Percentiles rank a stretch among this genome's conserved stretches.
Evolutionary conservation across 1,284 basidiomycete species (phyloP).

Genomic region (Pseudozyma sp.): DNA sequence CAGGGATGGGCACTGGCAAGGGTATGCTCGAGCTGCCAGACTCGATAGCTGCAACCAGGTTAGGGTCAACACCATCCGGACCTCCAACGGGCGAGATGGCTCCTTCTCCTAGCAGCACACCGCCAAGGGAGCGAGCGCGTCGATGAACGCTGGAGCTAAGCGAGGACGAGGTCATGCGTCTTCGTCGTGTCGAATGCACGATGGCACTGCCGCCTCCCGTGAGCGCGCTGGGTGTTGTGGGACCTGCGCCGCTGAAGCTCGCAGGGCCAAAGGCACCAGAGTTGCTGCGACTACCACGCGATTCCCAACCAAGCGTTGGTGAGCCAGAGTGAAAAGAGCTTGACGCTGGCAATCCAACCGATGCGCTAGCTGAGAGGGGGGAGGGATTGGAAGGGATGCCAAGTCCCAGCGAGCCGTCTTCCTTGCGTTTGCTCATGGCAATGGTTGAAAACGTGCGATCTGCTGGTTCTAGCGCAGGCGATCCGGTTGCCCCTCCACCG

Average conservation of each 20-base stretch:
- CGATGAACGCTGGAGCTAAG: constrained; percentile 57
- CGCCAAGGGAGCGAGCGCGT: constrained; percentile 63
- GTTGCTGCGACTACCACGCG: constrained; percentile 30
- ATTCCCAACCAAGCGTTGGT: constrained; percentile 34
- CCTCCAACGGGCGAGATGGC: constrained; percentile 63
- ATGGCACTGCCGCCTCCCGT: constrained; percentile 40
- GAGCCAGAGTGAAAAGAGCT: constrained; percentile 42
- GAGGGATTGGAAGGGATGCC: constrained; percentile 45
- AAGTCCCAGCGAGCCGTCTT: constrained; percentile 39
- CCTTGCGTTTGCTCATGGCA: constrained; percentile 46
- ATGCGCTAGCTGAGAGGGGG: constrained; percentile 36
- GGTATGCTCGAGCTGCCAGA: constrained; percentile 53
- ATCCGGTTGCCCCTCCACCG: constrained; percentile 18
- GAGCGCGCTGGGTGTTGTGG: constrained; percentile 31
- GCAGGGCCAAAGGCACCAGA: constrained; percentile 34
- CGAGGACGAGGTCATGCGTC: constrained; percentile 44
- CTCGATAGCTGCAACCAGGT: constrained; percentile 64
- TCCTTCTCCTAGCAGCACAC: constrained; percentile 50
- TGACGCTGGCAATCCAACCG: constrained; percentile 27
- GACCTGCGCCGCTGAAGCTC: constrained; percentile 27
- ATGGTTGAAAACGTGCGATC: constrained; percentile 39
- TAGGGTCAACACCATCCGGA: constrained; percentile 67
- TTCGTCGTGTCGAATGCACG: constrained; percentile 27
- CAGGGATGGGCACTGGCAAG: constrained; percentile 35
- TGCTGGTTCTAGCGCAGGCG: constrained; percentile 27